Conservation (phyloP, 495 filamentous ascomycete species). For the Podospora pseudopauciseta region DNA sequence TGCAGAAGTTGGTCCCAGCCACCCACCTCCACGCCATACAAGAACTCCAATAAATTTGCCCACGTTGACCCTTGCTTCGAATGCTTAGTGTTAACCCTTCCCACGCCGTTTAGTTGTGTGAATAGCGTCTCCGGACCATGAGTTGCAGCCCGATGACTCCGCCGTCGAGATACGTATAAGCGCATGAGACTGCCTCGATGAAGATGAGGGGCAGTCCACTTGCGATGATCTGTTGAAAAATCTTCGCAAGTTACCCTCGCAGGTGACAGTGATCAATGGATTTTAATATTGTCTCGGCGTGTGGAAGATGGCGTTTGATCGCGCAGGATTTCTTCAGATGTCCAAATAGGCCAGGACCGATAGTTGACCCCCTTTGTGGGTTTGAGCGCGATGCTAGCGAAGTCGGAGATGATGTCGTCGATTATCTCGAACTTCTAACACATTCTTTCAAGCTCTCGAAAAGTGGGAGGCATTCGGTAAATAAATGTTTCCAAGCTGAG, state of each 20-base stretch:
- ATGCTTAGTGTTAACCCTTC: background rate
- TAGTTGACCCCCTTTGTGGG: background rate
- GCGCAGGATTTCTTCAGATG: too few species aligned
- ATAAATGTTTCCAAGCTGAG: too few species aligned
- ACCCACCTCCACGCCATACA: too few species aligned
- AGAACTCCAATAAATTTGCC: too few species aligned
- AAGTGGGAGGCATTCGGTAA: too few species aligned
- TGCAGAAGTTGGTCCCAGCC: too few species aligned
- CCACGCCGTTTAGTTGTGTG: background rate
- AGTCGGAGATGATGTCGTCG: background rate
- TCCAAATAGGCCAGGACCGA: too few species aligned
- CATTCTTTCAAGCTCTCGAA: background rate
- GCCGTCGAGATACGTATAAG: background rate
- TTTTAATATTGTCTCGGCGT: background rate
- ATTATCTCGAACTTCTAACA: background rate
- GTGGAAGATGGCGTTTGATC: background rate
- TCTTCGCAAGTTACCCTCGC: background rate
- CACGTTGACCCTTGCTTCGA: background rate
- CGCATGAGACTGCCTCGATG: background rate
- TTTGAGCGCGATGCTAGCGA: background rate
- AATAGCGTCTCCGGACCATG: background rate
- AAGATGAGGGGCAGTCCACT: background rate
- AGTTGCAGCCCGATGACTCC: background rate
- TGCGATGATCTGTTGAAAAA: background rate
- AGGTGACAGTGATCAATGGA: background rate